Conservation (phyloP, 768 basidiomycete species). For the Hypholoma sublateritium region DNA sequence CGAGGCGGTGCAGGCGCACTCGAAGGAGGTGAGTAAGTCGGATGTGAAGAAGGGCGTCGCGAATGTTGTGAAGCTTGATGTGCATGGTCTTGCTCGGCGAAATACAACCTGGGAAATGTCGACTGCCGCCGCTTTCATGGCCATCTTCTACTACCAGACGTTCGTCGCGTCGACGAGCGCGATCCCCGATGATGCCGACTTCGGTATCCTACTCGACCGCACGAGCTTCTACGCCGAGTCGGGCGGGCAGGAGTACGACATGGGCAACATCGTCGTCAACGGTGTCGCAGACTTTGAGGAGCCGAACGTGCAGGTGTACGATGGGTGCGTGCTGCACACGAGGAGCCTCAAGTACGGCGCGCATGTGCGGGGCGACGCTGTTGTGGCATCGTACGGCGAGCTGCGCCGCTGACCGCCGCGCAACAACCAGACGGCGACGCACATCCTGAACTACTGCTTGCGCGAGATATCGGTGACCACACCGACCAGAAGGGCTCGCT, state of each 20-base stretch:
- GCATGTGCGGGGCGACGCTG: constrained; percentile 74
- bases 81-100: constrained; percentile 90
- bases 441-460: constrained; percentile 93
- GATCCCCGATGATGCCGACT: constrained; percentile 61
- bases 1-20: constrained; percentile 81
- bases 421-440: constrained; percentile 98
- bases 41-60: constrained; percentile 66
- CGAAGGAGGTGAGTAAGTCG: constrained; percentile 90
- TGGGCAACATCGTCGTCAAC: constrained; percentile 91
- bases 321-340: constrained; percentile 93
- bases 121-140: constrained; percentile 72
- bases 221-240: constrained; percentile 98
- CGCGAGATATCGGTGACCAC: constrained; percentile 95
- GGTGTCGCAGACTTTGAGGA: constrained; percentile 92
- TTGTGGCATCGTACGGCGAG: constrained; percentile 94
- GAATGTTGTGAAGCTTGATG: constrained; percentile 87
- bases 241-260: constrained; percentile 97
- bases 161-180: too few species aligned
- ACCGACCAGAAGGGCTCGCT: constrained; percentile 98
- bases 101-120: constrained; percentile 83
- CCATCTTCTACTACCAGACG: constrained; percentile 78
- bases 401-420: constrained; percentile 92
- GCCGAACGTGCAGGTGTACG: constrained; percentile 89
- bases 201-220: constrained; percentile 87
- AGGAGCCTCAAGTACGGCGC: constrained; percentile 88